phyloP scores from a whole-genome alignment of 495 filamentous ascomycete species.

The Penicillium riverlandense region DNA sequence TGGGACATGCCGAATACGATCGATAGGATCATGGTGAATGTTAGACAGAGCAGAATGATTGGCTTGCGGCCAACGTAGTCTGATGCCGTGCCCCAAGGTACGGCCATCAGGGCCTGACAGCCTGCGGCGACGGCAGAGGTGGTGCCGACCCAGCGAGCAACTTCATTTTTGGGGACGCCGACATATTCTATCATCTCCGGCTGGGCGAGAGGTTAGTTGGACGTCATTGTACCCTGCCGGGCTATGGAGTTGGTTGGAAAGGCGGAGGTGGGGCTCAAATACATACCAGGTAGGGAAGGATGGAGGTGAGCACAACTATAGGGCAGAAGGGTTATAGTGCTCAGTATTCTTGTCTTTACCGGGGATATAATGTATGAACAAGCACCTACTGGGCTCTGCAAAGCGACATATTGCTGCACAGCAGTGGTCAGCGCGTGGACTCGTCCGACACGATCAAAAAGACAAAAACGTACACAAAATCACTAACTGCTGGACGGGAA shows the following conservation, averaged over 20 bases:
- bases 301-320: slow-evolving; percentile 66
- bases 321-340: background rate
- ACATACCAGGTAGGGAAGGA: slow-evolving; percentile 73
- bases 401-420: slow-evolving; percentile 59
- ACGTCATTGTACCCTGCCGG: too few species aligned
- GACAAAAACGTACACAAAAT: slow-evolving; percentile 56
- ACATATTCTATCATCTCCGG: slow-evolving; percentile 84
- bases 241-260: background rate
- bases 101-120: slow-evolving; percentile 64
- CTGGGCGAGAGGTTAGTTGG: slow-evolving; percentile 12
- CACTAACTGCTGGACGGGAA: slow-evolving; percentile 45
- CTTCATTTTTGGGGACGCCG: slow-evolving; percentile 59
- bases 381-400: slow-evolving; percentile 61
- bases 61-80: slow-evolving; percentile 71
- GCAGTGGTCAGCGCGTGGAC: background rate
- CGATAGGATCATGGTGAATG: slow-evolving; percentile 65
- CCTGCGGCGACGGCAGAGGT: slow-evolving; percentile 66
- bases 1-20: slow-evolving; percentile 74
- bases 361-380: background rate
- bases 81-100: slow-evolving; percentile 72
- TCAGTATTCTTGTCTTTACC: background rate
- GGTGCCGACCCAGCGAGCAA: slow-evolving; percentile 73
- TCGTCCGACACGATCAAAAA: background rate
- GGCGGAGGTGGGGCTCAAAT: background rate
- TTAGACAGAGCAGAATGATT: slow-evolving; percentile 60